A percentile compares a stretch with the other conserved stretches of the same genome.
These are phyloP conservation scores for Boletus sensibilis DNA, from an alignment of 768 basidiomycete species.

Conservation along the genomic window DNA sequence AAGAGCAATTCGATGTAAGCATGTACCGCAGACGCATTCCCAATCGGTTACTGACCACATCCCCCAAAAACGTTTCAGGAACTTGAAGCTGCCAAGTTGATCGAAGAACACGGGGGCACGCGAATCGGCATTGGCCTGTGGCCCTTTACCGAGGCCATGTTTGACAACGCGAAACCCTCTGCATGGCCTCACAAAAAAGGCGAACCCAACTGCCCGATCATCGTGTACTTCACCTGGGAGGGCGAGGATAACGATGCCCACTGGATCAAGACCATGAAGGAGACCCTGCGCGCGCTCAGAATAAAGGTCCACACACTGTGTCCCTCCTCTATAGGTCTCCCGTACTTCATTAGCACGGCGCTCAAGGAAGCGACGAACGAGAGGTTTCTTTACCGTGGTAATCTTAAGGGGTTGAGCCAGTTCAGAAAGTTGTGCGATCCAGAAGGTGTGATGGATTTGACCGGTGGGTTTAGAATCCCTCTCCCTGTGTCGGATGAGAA, in stretches of 20 bases:
- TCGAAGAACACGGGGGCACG: background rate
- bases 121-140: conserved; percentile 9
- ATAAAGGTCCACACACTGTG: background rate
- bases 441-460: conserved; percentile 7
- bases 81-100: conserved; percentile 1
- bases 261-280: conserved; percentile 9
- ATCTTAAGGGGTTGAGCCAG: conserved; percentile 1
- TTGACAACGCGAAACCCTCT: conserved; percentile 2
- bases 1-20: conserved; percentile 1
- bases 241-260: conserved; percentile 3
- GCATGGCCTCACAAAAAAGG: conserved; percentile 16
- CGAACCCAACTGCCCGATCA: conserved; percentile 13
- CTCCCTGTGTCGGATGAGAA: background rate
- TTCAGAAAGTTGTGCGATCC: conserved; percentile 13
- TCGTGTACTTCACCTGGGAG: conserved; percentile 16
- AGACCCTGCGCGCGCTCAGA: background rate
- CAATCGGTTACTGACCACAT: background rate
- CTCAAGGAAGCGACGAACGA: conserved; percentile 1
- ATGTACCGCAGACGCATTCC: too few relatives aligned
- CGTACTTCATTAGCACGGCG: conserved; percentile 9
- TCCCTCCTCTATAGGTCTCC: background rate
- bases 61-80: background rate
- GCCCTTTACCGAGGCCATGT: conserved; percentile 18
- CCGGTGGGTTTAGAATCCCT: conserved; percentile 20
- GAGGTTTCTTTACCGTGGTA: conserved; percentile 3